Evolutionary conservation across 345 rosid genomes (phyloP).

Genomic region (Nasturtium officinale): DNA sequence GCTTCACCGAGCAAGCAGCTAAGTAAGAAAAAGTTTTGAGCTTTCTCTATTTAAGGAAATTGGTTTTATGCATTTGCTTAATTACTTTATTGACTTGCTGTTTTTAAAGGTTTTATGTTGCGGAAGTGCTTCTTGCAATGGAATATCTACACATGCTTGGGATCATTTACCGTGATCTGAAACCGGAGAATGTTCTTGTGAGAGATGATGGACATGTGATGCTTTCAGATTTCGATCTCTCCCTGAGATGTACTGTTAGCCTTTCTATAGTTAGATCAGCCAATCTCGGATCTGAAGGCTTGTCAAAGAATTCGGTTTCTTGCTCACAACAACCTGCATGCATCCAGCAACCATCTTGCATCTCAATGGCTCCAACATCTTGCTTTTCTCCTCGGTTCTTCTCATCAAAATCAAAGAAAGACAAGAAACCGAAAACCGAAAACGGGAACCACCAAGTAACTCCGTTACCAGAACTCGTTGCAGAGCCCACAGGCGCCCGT

Average conservation of each 20-base stretch:
- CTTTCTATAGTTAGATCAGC: conserved; percentile 62
- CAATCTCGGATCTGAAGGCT: conserved; percentile 48
- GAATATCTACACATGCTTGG: conserved; percentile 93
- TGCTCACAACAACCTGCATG: conserved; percentile 64
- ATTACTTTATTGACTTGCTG: background rate
- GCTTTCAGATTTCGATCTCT: conserved; percentile 91
- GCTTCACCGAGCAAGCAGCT: conserved; percentile 78
- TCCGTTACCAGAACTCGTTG: conserved; percentile 87
- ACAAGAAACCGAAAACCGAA: conserved; percentile 53
- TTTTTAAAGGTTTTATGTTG: conserved; percentile 73
- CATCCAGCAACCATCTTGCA: conserved; percentile 64
- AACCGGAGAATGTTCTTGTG: conserved; percentile 88
- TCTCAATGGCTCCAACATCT: conserved; percentile 58
- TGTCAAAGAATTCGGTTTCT: conserved; percentile 55
- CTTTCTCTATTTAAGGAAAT: conserved; percentile 18
- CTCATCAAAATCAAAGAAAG: conserved; percentile 59
- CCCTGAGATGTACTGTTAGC: conserved; percentile 65
- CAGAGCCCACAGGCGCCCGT: conserved; percentile 89
- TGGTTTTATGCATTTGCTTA: background rate
- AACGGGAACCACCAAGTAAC: conserved; percentile 65
- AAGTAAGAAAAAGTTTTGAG: conserved; percentile 49
- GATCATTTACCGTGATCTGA: conserved; percentile 78
- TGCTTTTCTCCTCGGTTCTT: conserved; percentile 66
- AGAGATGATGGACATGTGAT: conserved; percentile 91
- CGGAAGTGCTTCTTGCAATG: conserved; percentile 80